Conservation (phyloP, 2,329 filamentous ascomycete genomes). For the Macroventuria anomochaeta region DNA sequence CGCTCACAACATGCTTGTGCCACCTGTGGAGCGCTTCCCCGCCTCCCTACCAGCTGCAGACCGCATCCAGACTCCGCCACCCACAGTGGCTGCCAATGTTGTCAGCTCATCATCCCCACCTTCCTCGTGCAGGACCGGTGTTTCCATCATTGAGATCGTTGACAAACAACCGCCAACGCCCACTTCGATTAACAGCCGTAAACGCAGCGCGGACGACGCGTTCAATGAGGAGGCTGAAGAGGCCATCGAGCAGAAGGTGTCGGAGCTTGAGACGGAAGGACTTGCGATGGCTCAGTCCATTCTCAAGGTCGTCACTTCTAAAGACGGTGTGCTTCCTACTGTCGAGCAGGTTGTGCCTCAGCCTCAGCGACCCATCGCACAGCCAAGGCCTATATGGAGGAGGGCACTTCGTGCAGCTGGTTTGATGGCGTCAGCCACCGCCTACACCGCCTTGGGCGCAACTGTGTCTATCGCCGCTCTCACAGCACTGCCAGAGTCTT, state of each 20-base stretch:
- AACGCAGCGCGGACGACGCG: slow-evolving; percentile 41
- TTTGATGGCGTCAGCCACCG: slow-evolving; percentile 21
- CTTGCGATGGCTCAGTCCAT: not conserved
- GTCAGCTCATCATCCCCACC: slow-evolving; percentile 18
- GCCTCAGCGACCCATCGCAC: slow-evolving; percentile 12
- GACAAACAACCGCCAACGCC: slow-evolving; percentile 40
- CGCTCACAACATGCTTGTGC: too few relatives aligned
- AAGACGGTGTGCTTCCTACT: not conserved
- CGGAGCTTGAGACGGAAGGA: slow-evolving; percentile 22
- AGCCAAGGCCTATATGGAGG: slow-evolving; percentile 24
- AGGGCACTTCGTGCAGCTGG: slow-evolving; percentile 23
- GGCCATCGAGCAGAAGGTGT: not conserved
- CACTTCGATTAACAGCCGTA: slow-evolving; percentile 34
- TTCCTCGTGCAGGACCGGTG: slow-evolving; percentile 31
- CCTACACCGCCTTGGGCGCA: slow-evolving; percentile 20
- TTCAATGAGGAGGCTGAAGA: not conserved
- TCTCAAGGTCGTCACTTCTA: not conserved
- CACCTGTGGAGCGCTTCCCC: not conserved
- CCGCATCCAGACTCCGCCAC: slow-evolving; percentile 30
- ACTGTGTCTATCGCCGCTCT: slow-evolving; percentile 29
- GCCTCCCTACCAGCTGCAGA: slow-evolving; percentile 3
- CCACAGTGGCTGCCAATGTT: slow-evolving; percentile 17
- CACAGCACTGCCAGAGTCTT: slow-evolving; percentile 30
- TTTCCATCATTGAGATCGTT: slow-evolving; percentile 38
- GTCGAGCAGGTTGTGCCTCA: not conserved